Conservation (phyloP, 1,284 basidiomycete genomes). For the Cystobasidium slooffiae region DNA sequence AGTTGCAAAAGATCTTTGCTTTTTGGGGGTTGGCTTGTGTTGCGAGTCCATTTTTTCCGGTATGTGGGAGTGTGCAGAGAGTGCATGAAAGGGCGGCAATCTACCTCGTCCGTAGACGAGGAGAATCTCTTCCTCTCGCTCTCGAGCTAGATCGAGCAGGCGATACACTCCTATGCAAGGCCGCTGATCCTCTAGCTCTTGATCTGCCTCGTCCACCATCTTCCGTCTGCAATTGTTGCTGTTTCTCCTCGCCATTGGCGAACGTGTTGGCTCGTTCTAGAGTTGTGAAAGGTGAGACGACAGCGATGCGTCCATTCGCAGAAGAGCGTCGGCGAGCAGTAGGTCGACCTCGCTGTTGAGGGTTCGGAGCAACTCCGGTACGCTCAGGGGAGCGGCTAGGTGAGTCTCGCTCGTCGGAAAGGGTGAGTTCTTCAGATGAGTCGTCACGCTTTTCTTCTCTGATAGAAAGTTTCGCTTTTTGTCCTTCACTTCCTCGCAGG, state of each 20-base stretch:
- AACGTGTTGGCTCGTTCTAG: constrained; percentile 8
- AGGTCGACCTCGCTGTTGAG: constrained; percentile 1
- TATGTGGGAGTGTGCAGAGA: background rate
- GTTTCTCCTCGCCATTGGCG: background rate
- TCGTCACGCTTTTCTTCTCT: background rate
- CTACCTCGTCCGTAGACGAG: constrained; percentile 7
- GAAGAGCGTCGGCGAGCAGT: constrained; percentile 18
- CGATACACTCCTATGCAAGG: constrained; percentile 29
- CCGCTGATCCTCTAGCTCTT: constrained; percentile 28
- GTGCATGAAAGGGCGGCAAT: too few species aligned
- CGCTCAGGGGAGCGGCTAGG: constrained; percentile 8
- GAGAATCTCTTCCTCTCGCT: constrained; percentile 25
- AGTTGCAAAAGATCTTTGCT: too few species aligned
- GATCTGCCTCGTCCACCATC: constrained; percentile 35
- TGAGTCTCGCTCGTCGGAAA: background rate
- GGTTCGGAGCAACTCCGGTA: too few species aligned
- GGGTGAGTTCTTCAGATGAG: constrained; percentile 1
- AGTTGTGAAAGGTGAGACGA: constrained; percentile 37
- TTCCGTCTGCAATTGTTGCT: background rate
- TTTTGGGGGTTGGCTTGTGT: too few species aligned
- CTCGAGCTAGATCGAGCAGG: constrained; percentile 32
- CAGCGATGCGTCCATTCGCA: constrained; percentile 1
- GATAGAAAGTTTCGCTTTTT: background rate
- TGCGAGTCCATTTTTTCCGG: background rate
- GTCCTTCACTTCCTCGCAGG: background rate